Base-by-base conservation (phyloP, 2,329 filamentous ascomycete genomes). In the Stachybotrys chartarum region DNA sequence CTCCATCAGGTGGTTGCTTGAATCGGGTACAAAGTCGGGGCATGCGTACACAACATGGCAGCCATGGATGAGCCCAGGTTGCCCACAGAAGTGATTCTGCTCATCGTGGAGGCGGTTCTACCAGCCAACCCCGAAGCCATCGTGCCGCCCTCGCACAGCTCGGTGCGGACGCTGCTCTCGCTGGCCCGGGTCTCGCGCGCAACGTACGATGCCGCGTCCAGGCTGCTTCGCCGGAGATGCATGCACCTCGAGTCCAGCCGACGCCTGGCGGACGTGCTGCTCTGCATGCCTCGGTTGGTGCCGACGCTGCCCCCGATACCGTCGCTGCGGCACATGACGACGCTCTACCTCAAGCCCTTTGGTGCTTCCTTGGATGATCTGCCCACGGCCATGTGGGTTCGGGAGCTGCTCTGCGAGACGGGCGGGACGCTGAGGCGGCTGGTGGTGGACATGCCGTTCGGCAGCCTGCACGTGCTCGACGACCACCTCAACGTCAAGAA, bases 361-460 rank as follows among this genome's bases (percentile, higher is more conserved):
- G 62, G 61, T 6, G 39, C 54, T 6, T 64, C 64, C 16, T 61
- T 76, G 16, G 70, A 76, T 54, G 67, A 79, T 55, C 66, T 68
- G 54, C 68, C 70, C 6, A 72, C 70, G 18, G 74, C 75, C 0
- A 60, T 60, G 18, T 72, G 69, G 69, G 69, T 75, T 44, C 68
- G 70, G 6, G 70, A 75, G 48, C 66, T 81, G 1, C 69, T 81
- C 51, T 69, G 64, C 55, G 68, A 72, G 56, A 66, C 76, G 32
- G 67, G 67, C 51, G 60, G 63, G 18, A 71, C 72, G 7, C 68
- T 82, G 49, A 69, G 64, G 48, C 73, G 74, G 18, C 69, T 81
- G 7, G 68, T 79, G 50, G 70, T 81, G 47, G 69, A 77, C 56
- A 78, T 80, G 59, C 77, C 78, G 7, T 72, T 79, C 50, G 67